Base-by-base conservation (phyloP, 2,329 filamentous ascomycete species). In the Penicillium griseofulvum region DNA sequence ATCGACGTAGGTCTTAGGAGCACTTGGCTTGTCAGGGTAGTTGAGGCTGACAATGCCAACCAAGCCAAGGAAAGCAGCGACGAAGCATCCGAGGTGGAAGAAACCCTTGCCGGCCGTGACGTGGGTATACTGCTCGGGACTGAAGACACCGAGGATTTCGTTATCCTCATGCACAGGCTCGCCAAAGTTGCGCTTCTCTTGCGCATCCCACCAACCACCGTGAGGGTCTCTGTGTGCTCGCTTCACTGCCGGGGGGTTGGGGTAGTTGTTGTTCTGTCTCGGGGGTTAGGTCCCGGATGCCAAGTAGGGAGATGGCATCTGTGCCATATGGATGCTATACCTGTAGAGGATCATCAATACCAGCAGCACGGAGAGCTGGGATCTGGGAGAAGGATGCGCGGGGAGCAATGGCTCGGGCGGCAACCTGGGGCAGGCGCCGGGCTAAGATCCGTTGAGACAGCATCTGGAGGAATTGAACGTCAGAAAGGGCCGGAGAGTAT, bases 81-180 rank as follows among this genome's bases (percentile, higher is more conserved):
- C 74, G 70, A 92, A 92, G 59, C 77, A 77, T 56, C 84, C 87
- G 60, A 92, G 75, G 76, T 91, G 86, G 57, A 87, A 68, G 34
- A 86, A 71, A 56, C 85, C 90, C 70, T 87, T 91, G 60, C 84
- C 83, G 16, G 92, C 80, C 47, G 83, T 87, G 69, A 85, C 83
- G 81, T 94, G 93, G 53, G 87, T 94, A 79, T 99, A 97, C 68
- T 92, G 87, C 74, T 94, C 87, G 2, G 91, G 86, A 48, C 90
- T 88, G 77, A 99, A 93, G 62, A 96, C 88, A 66, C 91, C 92
- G 55, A 97, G 81, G 55, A 91, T 83, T 74, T 99, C 95, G 76
- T 97, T 89, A 75, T 99, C 94, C 77, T 99, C 95, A 76, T 99
- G 93, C 49, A 96, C 86, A 12, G 93, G 90, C 77, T 99, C 95